A percentile compares a stretch with the other conserved stretches of the same genome.
Conservation (phyloP, 257 asterid genomes). For the Fraxinus cuspidata region DNA sequence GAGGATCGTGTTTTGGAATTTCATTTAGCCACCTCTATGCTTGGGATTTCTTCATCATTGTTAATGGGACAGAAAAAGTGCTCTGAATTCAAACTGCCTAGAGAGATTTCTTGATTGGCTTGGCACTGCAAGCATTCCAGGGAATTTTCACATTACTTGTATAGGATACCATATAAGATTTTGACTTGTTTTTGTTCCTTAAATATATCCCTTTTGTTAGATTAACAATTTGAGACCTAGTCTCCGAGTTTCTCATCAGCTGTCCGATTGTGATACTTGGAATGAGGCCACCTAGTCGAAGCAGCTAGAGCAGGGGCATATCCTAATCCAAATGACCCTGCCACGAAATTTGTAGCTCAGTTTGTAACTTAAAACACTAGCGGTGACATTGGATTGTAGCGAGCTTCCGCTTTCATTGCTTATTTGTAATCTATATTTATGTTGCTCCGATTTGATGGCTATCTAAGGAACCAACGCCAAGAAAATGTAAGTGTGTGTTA, state of each 20-base stretch:
- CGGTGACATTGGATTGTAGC: not conserved
- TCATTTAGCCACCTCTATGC: conserved; percentile 69
- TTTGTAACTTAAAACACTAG: not conserved
- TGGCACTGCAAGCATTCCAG: not conserved
- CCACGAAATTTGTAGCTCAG: not conserved
- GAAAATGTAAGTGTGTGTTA: not conserved
- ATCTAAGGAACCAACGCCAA: not conserved
- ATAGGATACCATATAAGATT: not conserved
- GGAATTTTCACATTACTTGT: not conserved
- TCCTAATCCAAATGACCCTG: too few relatives aligned
- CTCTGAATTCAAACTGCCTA: conserved; percentile 40
- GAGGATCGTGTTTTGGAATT: conserved; percentile 76
- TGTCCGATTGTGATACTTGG: not conserved
- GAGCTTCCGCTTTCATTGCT: not conserved
- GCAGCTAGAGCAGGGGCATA: not conserved
- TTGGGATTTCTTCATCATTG: conserved; percentile 68
- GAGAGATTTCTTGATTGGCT: conserved; percentile 20
- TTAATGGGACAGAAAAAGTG: conserved; percentile 41
- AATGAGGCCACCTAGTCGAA: not conserved
- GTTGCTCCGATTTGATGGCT: not conserved
- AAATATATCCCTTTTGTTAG: not conserved
- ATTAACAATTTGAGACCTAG: not conserved
- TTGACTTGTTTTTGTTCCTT: not conserved
- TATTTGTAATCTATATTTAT: not conserved
- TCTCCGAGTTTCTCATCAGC: not conserved